phyloP scores from a whole-genome alignment of 768 basidiomycete species.

The Lentinula raphanica region DNA sequence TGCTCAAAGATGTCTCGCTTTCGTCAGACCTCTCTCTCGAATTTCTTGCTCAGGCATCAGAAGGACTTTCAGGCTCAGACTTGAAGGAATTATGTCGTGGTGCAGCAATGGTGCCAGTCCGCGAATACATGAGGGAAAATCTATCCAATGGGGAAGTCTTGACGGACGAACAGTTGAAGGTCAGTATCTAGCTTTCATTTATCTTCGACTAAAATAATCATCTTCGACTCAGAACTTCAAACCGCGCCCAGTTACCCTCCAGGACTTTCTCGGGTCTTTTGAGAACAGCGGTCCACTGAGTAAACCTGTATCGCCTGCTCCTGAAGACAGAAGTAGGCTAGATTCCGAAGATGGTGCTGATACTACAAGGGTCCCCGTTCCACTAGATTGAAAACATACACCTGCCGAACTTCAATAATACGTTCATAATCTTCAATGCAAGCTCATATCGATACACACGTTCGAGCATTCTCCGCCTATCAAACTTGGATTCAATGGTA shows the following conservation, averaged over 20 bases:
- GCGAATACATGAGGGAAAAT: constrained; percentile 67
- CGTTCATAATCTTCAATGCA: too few species aligned
- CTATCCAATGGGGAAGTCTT: constrained; percentile 35
- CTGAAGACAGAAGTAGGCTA: constrained; percentile 3
- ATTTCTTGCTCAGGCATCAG: constrained; percentile 60
- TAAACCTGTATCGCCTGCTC: not conserved
- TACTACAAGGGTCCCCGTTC: not conserved
- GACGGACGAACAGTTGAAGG: constrained; percentile 32
- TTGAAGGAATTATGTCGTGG: constrained; percentile 87
- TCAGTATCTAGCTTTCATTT: not conserved
- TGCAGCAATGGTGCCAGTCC: constrained; percentile 89
- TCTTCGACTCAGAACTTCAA: not conserved
- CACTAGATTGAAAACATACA: not conserved
- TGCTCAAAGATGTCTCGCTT: constrained; percentile 76
- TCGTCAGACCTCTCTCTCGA: constrained; percentile 57
- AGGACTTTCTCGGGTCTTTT: constrained; percentile 6
- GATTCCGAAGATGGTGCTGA: not conserved
- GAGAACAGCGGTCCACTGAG: not conserved
- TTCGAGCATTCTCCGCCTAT: too few species aligned
- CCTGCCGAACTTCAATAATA: too few species aligned
- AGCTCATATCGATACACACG: too few species aligned
- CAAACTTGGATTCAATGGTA: too few species aligned
- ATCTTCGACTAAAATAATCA: not conserved
- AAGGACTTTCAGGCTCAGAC: constrained; percentile 85
- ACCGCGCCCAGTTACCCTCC: constrained; percentile 2